Conservation (phyloP, 805 yeast genomes). For the Geotrichum ghanense region DNA sequence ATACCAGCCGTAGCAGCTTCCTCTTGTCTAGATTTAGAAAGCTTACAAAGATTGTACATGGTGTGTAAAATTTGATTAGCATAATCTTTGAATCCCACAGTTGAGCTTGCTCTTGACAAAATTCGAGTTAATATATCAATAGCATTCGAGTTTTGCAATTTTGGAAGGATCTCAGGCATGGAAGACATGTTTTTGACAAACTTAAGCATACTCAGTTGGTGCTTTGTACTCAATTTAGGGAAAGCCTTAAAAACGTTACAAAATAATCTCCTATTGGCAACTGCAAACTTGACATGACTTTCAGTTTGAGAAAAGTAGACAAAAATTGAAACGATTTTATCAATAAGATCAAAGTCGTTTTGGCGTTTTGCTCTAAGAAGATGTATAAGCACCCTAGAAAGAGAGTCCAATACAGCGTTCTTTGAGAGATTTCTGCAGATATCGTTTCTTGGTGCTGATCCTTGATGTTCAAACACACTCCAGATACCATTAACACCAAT, state of each 20-base stretch:
- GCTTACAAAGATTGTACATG: slow-evolving; percentile 40
- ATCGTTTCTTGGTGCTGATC: slow-evolving; percentile 28
- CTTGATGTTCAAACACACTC: slow-evolving; percentile 29
- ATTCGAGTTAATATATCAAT: slow-evolving; percentile 33
- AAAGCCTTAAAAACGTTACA: slow-evolving; percentile 24
- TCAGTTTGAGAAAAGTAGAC: slow-evolving; percentile 36
- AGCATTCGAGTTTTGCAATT: slow-evolving; percentile 27
- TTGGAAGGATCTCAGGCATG: slow-evolving; percentile 18
- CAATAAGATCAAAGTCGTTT: slow-evolving; percentile 14
- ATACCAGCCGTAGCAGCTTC: slow-evolving; percentile 38
- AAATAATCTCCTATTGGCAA: slow-evolving; percentile 23
- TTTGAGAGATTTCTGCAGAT: slow-evolving; percentile 35
- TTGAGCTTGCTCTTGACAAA: slow-evolving; percentile 14
- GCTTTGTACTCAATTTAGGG: slow-evolving; percentile 17
- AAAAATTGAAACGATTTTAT: slow-evolving; percentile 30
- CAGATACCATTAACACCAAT: slow-evolving; percentile 33
- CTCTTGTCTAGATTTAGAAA: slow-evolving; percentile 33
- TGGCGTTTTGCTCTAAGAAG: slow-evolving; percentile 8
- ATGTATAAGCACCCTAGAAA: slow-evolving; percentile 28
- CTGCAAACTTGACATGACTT: slow-evolving; percentile 28
- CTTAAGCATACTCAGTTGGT: slow-evolving; percentile 33
- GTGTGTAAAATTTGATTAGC: slow-evolving; percentile 37
- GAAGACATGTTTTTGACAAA: slow-evolving; percentile 28
- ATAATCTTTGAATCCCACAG: slow-evolving; percentile 27
- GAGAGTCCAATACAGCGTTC: slow-evolving; percentile 29